These are phyloP conservation scores for Trichoderma gracile DNA, from an alignment of 2,329 filamentous ascomycete genomes.

Conservation along the genomic window DNA sequence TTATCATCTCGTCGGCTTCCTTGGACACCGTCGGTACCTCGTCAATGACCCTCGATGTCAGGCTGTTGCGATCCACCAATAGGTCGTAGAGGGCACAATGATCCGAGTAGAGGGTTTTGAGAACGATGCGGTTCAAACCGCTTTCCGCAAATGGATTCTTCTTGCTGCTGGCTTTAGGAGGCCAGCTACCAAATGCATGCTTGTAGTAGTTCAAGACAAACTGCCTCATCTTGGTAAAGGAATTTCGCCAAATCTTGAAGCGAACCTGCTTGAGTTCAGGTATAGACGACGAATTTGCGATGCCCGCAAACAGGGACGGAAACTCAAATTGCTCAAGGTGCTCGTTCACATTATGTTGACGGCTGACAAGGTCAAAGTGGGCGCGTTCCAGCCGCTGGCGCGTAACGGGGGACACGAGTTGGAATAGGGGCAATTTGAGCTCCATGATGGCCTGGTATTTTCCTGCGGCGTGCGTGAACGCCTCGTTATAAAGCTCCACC, in stretches of 20 bases:
- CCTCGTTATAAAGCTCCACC: constrained; percentile 81
- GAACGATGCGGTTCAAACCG: constrained; percentile 80
- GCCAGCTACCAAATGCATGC: constrained; percentile 68
- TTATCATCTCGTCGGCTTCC: constrained; percentile 60
- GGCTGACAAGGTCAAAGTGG: constrained; percentile 73
- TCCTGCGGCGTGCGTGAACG: constrained; percentile 86
- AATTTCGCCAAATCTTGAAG: constrained; percentile 79
- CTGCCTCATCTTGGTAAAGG: constrained; percentile 72
- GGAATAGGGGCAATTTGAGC: constrained; percentile 67
- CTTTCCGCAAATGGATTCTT: constrained; percentile 87
- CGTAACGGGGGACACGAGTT: constrained; percentile 68
- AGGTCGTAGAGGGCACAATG: constrained; percentile 86
- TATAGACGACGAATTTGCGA: constrained; percentile 78
- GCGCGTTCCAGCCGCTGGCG: constrained; percentile 79
- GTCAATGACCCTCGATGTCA: constrained; percentile 79
- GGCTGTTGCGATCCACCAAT: constrained; percentile 73
- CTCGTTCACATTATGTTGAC: constrained; percentile 67
- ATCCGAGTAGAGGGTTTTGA: constrained; percentile 81
- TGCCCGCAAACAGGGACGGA: constrained; percentile 82
- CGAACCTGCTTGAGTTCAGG: constrained; percentile 74
- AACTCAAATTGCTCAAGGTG: constrained; percentile 90
- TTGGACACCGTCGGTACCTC: constrained; percentile 59
- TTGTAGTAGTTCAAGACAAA: constrained; percentile 71
- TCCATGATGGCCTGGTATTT: constrained; percentile 74
- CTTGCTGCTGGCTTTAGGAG: constrained; percentile 86